phyloP scores from a whole-genome alignment of 805 yeast species.

The Lipomyces yamadae region DNA sequence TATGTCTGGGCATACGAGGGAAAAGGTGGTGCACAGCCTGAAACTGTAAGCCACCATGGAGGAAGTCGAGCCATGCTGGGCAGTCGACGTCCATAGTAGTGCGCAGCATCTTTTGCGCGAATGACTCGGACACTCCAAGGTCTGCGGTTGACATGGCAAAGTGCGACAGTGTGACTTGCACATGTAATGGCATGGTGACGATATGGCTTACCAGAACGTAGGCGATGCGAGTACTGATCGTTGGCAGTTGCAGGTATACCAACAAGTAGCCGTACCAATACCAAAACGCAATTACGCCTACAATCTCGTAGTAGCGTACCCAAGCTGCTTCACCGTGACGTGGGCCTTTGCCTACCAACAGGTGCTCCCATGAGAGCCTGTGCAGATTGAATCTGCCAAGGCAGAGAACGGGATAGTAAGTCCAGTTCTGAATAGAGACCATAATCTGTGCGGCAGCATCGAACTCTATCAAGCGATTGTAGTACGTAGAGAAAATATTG shows the following conservation, averaged over 20 bases:
- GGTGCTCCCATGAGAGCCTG: slow-evolving; percentile 77
- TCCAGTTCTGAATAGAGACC: slow-evolving; percentile 66
- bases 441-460: slow-evolving; percentile 65
- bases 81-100: slow-evolving; percentile 96
- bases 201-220: slow-evolving; percentile 76
- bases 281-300: slow-evolving; percentile 68
- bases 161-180: slow-evolving; percentile 86
- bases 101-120: slow-evolving; percentile 77
- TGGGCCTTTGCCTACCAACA: slow-evolving; percentile 79
- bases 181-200: slow-evolving; percentile 87
- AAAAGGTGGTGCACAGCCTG: slow-evolving; percentile 90
- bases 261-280: slow-evolving; percentile 82
- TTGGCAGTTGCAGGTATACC: slow-evolving; percentile 57
- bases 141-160: slow-evolving; percentile 94
- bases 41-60: slow-evolving; percentile 92
- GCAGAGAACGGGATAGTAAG: slow-evolving; percentile 77
- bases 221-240: slow-evolving; percentile 58
- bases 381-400: slow-evolving; percentile 88
- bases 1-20: slow-evolving; percentile 88
- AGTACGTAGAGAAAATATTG: slow-evolving; percentile 77
- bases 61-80: slow-evolving; percentile 87
- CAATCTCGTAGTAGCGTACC: slow-evolving; percentile 78
- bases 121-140: slow-evolving; percentile 77
- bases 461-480: slow-evolving; percentile 71
- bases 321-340: slow-evolving; percentile 81